Percentiles rank a stretch among this genome's conserved stretches.
These are phyloP conservation scores for Aphanocladium album DNA, from an alignment of 2,329 filamentous ascomycete species.

Conservation along the genomic window DNA sequence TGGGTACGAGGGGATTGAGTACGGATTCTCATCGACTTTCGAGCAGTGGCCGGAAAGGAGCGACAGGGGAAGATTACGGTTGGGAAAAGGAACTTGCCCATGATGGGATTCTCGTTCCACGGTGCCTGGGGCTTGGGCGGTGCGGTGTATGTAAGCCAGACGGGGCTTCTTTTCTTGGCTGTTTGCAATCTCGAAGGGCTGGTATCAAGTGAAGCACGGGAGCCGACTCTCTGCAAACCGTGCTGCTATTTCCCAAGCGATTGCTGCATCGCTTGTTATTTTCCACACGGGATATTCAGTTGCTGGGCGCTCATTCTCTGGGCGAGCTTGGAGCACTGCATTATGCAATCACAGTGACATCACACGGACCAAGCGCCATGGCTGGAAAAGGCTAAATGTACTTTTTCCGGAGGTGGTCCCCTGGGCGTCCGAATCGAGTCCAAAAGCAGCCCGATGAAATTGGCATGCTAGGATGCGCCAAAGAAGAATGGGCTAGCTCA, in stretches of 20 bases:
- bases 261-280: not conserved
- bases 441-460: slow-evolving; percentile 1
- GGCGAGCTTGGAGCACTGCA: not conserved
- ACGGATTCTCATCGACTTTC: not conserved
- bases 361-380: not conserved
- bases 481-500: not conserved
- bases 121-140: not conserved
- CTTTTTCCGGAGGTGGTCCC: not conserved
- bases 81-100: not conserved
- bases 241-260: not conserved
- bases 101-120: not conserved
- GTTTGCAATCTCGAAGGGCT: not conserved
- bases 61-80: not conserved
- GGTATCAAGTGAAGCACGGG: too few relatives aligned
- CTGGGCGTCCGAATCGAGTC: not conserved
- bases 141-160: not conserved
- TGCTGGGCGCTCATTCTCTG: not conserved
- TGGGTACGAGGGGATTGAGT: not conserved
- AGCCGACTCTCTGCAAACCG: not conserved
- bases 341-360: not conserved
- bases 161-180: not conserved
- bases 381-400: not conserved
- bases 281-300: not conserved
- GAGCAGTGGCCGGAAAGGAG: not conserved
- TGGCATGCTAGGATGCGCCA: not conserved